Conservation (phyloP, 139 green algal species). For the Volvox africanus region DNA sequence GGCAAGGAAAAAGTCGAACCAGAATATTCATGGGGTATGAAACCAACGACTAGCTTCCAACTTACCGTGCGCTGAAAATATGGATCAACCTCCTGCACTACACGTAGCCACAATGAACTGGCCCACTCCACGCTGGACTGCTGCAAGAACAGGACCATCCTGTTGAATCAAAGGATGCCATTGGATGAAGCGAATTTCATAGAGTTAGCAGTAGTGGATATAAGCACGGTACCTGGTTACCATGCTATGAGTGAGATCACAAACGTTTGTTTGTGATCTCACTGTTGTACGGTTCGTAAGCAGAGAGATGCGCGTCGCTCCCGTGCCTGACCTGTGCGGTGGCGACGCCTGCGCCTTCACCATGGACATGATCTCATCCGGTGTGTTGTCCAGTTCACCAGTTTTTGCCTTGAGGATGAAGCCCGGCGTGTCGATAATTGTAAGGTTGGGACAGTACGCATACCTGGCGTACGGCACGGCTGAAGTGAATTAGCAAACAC, state of each 20-base stretch:
- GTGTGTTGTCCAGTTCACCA: conserved; percentile 88
- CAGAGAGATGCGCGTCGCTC: too few relatives aligned
- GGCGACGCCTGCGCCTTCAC: conserved; percentile 90
- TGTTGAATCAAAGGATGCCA: conserved; percentile 22
- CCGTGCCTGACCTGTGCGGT: conserved; percentile 73
- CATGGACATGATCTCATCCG: conserved; percentile 94
- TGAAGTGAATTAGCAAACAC: too few relatives aligned
- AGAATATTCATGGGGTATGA: too few relatives aligned
- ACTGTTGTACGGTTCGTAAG: too few relatives aligned
- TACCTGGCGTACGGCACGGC: conserved; percentile 42
- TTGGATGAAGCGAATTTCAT: too few relatives aligned
- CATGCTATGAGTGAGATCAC: too few relatives aligned
- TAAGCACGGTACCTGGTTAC: too few relatives aligned
- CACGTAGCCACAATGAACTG: conserved; percentile 91
- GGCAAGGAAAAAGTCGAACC: too few relatives aligned
- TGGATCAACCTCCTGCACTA: conserved; percentile 94
- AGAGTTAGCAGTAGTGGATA: too few relatives aligned
- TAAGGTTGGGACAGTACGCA: conserved; percentile 92
- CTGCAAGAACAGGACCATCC: conserved; percentile 97
- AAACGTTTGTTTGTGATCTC: too few relatives aligned
- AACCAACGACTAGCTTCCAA: too few relatives aligned
- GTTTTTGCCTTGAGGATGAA: conserved; percentile 92
- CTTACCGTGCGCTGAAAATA: conserved; percentile 76
- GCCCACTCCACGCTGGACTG: conserved; percentile 95
- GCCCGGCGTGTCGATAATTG: conserved; percentile 95